Evolutionary conservation across 1,284 basidiomycete genomes (phyloP).

Genomic region (Cystobasidium sp.): DNA sequence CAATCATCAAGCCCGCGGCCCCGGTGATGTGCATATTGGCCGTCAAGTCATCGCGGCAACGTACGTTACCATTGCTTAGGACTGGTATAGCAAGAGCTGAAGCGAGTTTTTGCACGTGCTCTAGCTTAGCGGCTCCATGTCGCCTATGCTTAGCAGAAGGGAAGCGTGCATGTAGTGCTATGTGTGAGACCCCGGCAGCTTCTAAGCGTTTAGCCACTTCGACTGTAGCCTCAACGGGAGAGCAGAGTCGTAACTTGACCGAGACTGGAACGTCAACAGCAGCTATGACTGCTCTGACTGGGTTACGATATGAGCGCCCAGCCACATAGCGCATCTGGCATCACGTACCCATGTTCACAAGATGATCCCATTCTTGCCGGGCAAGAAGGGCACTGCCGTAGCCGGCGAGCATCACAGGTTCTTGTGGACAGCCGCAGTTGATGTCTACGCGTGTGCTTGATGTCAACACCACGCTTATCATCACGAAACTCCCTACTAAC

Average conservation of each 20-base stretch:
- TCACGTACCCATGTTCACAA: conserved; percentile 16
- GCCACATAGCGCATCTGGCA: neutral
- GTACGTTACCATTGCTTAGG: conserved; percentile 36
- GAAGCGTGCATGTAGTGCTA: conserved; percentile 38
- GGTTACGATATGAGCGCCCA: neutral
- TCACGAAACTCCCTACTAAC: neutral
- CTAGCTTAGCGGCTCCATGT: conserved; percentile 31
- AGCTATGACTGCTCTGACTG: conserved; percentile 11
- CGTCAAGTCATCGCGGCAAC: conserved; percentile 11
- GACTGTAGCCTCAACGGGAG: conserved; percentile 14
- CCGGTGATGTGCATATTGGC: conserved; percentile 4
- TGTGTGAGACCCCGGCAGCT: conserved; percentile 16
- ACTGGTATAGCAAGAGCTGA: conserved; percentile 23
- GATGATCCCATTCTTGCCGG: conserved; percentile 12
- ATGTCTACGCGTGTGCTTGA: conserved; percentile 15
- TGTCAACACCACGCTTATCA: neutral
- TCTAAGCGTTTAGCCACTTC: conserved; percentile 19
- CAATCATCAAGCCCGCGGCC: conserved; percentile 34
- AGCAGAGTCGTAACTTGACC: conserved; percentile 39
- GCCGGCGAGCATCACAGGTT: conserved; percentile 8
- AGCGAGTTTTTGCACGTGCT: conserved; percentile 20
- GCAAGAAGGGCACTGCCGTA: conserved; percentile 41
- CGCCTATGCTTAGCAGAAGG: conserved; percentile 27
- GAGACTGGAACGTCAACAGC: conserved; percentile 25
- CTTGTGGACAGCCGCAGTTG: conserved; percentile 39